Percentiles rank a stretch among this genome's conserved stretches.
These are phyloP conservation scores for Hyaloperonospora brassicae DNA, from an alignment of 352 stramenopile species.

Conservation along the genomic window DNA sequence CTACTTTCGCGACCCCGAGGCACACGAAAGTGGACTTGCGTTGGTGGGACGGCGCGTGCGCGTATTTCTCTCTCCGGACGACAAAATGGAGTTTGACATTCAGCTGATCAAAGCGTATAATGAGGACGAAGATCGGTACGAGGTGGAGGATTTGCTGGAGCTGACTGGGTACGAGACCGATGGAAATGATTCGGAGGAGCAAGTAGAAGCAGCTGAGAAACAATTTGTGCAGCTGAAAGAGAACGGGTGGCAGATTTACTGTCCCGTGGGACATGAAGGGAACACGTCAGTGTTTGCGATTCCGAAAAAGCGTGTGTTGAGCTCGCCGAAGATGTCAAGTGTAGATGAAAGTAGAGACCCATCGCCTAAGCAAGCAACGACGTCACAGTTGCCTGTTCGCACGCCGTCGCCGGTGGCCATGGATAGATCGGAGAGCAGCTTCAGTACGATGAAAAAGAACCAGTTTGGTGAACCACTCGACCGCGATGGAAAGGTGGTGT, in stretches of 20 bases:
- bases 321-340: constrained; percentile 15
- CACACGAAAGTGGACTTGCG: constrained; percentile 33
- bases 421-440: constrained; percentile 13
- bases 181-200: constrained; percentile 35
- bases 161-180: constrained; percentile 26
- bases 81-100: constrained; percentile 52
- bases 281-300: constrained; percentile 69
- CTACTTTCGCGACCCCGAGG: constrained; percentile 60
- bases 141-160: constrained; percentile 39
- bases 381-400: constrained; percentile 14
- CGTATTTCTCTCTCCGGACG: constrained; percentile 48
- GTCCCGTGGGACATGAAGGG: constrained; percentile 48
- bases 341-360: constrained; percentile 25
- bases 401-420: constrained; percentile 13
- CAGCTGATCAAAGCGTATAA: constrained; percentile 44
- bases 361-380: constrained; percentile 27
- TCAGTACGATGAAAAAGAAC: constrained; percentile 20
- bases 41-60: constrained; percentile 57
- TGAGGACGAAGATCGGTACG: constrained; percentile 35
- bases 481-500: constrained; percentile 38
- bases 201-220: constrained; percentile 22
- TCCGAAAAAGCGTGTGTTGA: constrained; percentile 45
- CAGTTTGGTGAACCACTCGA: constrained; percentile 37
- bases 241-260: constrained; percentile 67
- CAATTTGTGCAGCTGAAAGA: constrained; percentile 33